A percentile compares a stretch with the other conserved stretches of the same genome.
Conservation (phyloP, 2,329 filamentous ascomycete genomes). For the Biscogniauxia mediterranea region DNA sequence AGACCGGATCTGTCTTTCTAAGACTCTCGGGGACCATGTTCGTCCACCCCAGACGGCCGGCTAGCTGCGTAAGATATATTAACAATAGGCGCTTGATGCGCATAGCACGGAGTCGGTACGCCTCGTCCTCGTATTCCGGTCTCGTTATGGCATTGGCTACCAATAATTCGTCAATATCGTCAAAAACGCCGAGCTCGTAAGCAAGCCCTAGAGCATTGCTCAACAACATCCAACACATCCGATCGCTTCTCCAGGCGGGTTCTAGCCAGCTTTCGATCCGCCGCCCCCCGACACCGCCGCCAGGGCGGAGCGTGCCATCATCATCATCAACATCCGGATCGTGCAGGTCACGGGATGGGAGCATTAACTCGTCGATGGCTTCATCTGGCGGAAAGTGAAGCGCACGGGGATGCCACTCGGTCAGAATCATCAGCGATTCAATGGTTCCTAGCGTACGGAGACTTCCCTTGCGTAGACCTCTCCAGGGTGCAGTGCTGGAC, state of each 20-base stretch:
- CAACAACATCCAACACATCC: constrained; percentile 97
- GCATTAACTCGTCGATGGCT: constrained; percentile 65
- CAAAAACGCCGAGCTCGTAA: constrained; percentile 94
- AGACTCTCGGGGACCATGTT: constrained; percentile 82
- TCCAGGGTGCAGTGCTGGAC: constrained; percentile 68
- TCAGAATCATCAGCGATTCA: constrained; percentile 89
- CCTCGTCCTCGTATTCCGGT: constrained; percentile 70
- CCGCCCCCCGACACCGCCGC: constrained; percentile 70
- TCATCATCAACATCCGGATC: constrained; percentile 43
- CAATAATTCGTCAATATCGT: constrained; percentile 74
- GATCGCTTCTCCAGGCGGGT: constrained; percentile 89
- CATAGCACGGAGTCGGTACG: constrained; percentile 72
- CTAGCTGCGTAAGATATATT: constrained; percentile 92
- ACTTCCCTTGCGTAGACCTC: constrained; percentile 71
- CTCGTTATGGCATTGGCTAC: constrained; percentile 57
- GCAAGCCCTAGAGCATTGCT: constrained; percentile 87
- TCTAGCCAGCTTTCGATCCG: constrained; percentile 95
- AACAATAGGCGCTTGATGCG: constrained; percentile 84
- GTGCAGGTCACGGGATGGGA: constrained; percentile 56
- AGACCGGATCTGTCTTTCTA: constrained; percentile 56
- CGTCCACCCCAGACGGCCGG: constrained; percentile 85
- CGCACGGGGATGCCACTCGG: constrained; percentile 94
- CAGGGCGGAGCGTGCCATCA: constrained; percentile 41
- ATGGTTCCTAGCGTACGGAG: constrained; percentile 89
- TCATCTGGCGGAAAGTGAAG: constrained; percentile 90